Evolutionary conservation across 179 eudicot genomes (phyloP).

Genomic region (Actinidia arguta): DNA sequence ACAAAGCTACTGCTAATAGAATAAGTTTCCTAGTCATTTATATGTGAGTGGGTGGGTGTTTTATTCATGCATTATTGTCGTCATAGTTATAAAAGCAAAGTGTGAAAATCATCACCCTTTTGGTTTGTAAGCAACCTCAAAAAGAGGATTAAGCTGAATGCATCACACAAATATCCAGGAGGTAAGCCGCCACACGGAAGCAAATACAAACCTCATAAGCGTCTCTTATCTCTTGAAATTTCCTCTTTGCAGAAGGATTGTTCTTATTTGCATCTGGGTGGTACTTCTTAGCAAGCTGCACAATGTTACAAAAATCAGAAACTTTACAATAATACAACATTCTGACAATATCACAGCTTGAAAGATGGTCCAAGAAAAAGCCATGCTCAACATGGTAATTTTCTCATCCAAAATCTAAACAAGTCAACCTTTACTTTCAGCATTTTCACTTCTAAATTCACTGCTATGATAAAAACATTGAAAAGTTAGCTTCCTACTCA

Average conservation of each 20-base stretch:
- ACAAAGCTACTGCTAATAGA: constrained; percentile 1
- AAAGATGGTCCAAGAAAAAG: neutral
- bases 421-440: neutral
- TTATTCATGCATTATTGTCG: neutral
- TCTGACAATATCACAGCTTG: neutral
- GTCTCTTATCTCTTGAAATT: constrained; percentile 95
- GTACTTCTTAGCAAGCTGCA: constrained; percentile 90
- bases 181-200: constrained; percentile 7
- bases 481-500: neutral
- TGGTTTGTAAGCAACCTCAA: neutral
- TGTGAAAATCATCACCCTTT: neutral
- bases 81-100: neutral
- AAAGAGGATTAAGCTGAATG: constrained; percentile 19
- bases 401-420: neutral
- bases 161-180: constrained; percentile 9
- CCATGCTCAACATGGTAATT: neutral
- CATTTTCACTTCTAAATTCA: neutral
- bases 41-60: neutral
- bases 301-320: constrained; percentile 10
- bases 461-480: neutral
- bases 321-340: neutral
- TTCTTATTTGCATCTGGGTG: constrained; percentile 93
- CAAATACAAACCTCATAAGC: constrained; percentile 84
- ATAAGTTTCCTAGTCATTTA: neutral
- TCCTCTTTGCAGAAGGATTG: constrained; percentile 82